Percentiles rank a stretch among this genome's conserved stretches.
Evolutionary conservation across 179 eudicot genomes (phyloP).

Genomic region (Kewa caespitosa): DNA sequence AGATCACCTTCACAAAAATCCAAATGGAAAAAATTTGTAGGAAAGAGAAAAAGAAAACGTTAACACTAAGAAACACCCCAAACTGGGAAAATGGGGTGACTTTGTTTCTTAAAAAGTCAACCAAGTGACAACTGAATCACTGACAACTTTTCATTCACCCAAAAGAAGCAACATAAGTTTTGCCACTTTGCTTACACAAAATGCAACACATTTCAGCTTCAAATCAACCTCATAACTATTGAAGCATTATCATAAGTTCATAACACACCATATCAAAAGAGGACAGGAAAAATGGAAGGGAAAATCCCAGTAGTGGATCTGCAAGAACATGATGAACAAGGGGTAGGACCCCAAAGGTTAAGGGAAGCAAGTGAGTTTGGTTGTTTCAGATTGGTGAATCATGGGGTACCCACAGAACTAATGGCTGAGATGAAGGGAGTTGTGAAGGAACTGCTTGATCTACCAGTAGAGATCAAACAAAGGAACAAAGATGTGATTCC

Average conservation of each 20-base stretch:
- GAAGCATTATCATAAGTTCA: background rate
- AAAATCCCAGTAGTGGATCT: constrained; percentile 54
- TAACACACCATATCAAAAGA: background rate
- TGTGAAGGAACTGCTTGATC: constrained; percentile 43
- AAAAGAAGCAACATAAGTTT: background rate
- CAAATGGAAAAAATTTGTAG: too few species aligned
- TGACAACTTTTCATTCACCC: too few species aligned
- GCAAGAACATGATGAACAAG: constrained; percentile 31
- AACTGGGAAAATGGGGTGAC: too few species aligned
- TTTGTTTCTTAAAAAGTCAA: too few species aligned
- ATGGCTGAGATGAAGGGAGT: constrained; percentile 61
- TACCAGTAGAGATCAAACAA: constrained; percentile 49
- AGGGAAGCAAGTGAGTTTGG: constrained; percentile 56
- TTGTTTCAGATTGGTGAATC: constrained; percentile 58
- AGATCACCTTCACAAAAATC: background rate
- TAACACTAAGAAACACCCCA: background rate
- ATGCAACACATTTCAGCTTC: background rate
- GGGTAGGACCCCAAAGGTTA: constrained; percentile 36
- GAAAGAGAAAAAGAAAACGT: background rate
- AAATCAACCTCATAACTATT: background rate
- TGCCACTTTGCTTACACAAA: background rate
- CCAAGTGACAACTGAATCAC: background rate
- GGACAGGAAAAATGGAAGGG: constrained; percentile 4
- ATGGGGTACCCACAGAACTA: constrained; percentile 38
- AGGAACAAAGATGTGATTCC: constrained; percentile 49